Evolutionary conservation across 441 rosid species (phyloP), one percentile per base, ranked within the genome.

Genomic region (Lepidium campestre): DNA sequence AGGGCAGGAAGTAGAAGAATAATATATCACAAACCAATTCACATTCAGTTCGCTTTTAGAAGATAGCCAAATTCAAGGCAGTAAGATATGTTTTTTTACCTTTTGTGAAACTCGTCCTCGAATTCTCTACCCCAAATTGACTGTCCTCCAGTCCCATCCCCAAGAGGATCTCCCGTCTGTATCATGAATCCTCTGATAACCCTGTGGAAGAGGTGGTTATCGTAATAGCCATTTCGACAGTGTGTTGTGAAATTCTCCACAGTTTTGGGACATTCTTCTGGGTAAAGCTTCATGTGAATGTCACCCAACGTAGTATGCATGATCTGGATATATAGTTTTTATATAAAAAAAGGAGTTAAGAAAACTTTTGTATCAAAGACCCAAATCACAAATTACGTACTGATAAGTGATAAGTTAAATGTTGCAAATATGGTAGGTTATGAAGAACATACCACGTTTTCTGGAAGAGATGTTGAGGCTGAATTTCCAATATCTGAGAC

Each of bases 81-180:
- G 52, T 27, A 46, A 20, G 10, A 40, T 67, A 70, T 40, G 9
- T 2, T 1, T 27, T 27, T 56, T 40, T 73, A 93, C 97, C 99
- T 94, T 83, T 91, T 94, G 79, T 94, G 97, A 75, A 94, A 91
- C 81, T 91, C 99, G 45, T 91, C 99, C 80, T 88, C 98, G 41
- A 91, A 94, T 78, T 91, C 99, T 80, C 98, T 88, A 57, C 99
- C 99, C 97, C 97, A 91, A 41, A 94, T 91, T 64, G 99, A 91
- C 79, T 94, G 99, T 60, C 98, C 99, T 59, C 97, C 99, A 49
- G 97, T 93, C 62, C 99, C 99, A 79, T 93, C 99, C 47, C 99
- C 99, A 72, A 91, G 78, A 67, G 99, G 97, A 74, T 94, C 99
- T 61, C 99, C 99, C 27, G 99, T 91, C 73, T 94, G 99, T 75